Evolutionary conservation across 352 stramenopile species (phyloP), one percentile per base, ranked within the genome.

Genomic region (Globisporangium canariense): DNA sequence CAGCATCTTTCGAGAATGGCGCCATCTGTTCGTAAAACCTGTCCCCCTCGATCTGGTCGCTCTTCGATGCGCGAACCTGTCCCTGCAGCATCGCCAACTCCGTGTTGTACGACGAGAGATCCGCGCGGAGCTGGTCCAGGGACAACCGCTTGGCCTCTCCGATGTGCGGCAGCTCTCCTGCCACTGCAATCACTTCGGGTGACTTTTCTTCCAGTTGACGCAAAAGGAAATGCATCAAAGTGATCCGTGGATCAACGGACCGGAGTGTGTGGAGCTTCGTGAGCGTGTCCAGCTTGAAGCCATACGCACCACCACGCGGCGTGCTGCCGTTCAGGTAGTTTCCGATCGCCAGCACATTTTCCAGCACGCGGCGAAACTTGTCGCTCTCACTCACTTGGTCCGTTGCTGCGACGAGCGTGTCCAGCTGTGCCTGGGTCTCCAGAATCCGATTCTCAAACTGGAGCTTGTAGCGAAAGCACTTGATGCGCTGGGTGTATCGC

Each of bases 241-340:
- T 94, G 20, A 94, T 71, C 45, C 83, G 81, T 38, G 83, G 80
- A 47, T 96, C 87, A 2, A 93, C 72, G 0, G 81, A 90, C 62
- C 96, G 95, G 20, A 97, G 75, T 13, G 83, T 88, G 58, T 93
- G 81, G 38, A 98, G 72, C 70, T 98, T 98, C 38, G 71, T 87
- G 14, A 98, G 75, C 25, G 87, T 93, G 60, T 97, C 89, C 9
- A 97, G 69, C 68, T 96, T 97, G 76, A 97, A 98, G 0, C 92
- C 92, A 59, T 96, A 97, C 4, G 90, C 91, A 40, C 86, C 89
- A 61, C 92, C 91, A 43, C 90, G 87, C 11, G 86, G 78, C 4
- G 86, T 97, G 54, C 81, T 90, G 56, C 86, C 91, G 67, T 98
- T 98, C 59, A 98, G 70, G 63, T 97, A 97, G 74, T 98, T 98